Percentiles rank a stretch among this genome's conserved stretches.
Conservation (phyloP, 2,329 filamentous ascomycete genomes). For the Lachnellula occidentalis region DNA sequence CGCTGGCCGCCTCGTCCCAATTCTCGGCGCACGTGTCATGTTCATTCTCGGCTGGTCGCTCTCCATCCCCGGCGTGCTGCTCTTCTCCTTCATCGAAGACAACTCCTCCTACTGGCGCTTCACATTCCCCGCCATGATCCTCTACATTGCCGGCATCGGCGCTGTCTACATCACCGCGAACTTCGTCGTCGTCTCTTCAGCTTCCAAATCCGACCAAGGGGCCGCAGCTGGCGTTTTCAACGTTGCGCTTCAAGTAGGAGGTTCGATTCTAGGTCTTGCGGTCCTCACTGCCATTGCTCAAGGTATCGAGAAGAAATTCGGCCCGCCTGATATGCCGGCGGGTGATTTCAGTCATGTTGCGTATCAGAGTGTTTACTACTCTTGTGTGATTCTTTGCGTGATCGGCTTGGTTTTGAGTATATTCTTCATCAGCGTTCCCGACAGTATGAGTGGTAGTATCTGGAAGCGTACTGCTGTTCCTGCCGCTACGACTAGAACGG, state of each 20-base stretch:
- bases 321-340: not conserved
- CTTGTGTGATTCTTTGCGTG: conserved; percentile 1
- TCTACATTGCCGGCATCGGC: conserved; percentile 5
- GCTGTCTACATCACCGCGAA: conserved; percentile 4
- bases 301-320: not conserved
- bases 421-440: not conserved
- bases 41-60: not conserved
- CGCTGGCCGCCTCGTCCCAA: not conserved
- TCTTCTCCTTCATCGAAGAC: conserved; percentile 2
- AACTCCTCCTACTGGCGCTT: conserved; percentile 1
- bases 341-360: not conserved
- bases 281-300: conserved; percentile 2
- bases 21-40: conserved; percentile 1
- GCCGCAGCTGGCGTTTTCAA: conserved; percentile 6
- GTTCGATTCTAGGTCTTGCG: conserved; percentile 1
- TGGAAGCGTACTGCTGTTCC: not conserved
- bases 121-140: conserved; percentile 3
- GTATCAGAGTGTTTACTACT: conserved; percentile 1
- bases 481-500: too few relatives aligned
- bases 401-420: not conserved
- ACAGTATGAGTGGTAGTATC: not conserved
- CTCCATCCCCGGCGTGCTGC: not conserved
- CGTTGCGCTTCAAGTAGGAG: conserved; percentile 5
- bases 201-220: conserved; percentile 1
- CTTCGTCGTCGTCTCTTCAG: conserved; percentile 2